Percentiles rank a stretch among this genome's conserved stretches.
Conservation (phyloP, 1,284 basidiomycete species). For the Ceratorhiza oryzae-sativae region DNA sequence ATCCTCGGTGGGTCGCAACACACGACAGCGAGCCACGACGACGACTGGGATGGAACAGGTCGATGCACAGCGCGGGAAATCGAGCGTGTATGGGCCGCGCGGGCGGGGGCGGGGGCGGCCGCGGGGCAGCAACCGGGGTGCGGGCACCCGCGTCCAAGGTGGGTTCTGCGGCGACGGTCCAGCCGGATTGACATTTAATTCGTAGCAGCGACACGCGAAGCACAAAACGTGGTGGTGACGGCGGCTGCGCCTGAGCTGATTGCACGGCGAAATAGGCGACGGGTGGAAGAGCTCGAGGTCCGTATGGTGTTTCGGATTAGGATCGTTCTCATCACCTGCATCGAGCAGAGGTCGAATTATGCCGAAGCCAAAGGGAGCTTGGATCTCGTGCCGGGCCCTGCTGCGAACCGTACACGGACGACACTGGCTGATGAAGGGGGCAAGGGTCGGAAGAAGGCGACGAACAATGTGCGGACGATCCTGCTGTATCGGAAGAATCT, state of each 20-base stretch:
- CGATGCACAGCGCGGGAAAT: not conserved
- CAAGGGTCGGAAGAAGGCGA: conserved; percentile 66
- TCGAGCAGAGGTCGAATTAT: conserved; percentile 74
- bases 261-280: conserved; percentile 73
- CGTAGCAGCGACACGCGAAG: conserved; percentile 54
- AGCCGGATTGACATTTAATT: not conserved
- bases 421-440: conserved; percentile 74
- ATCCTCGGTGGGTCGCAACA: not conserved
- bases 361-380: conserved; percentile 60
- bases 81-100: not conserved
- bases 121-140: not conserved
- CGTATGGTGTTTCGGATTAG: conserved; percentile 30
- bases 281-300: conserved; percentile 84
- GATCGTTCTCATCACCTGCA: not conserved
- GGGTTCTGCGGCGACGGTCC: conserved; percentile 7
- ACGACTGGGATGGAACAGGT: conserved; percentile 12
- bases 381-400: conserved; percentile 51
- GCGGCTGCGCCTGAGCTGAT: conserved; percentile 66
- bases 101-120: conserved; percentile 18
- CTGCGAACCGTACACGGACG: conserved; percentile 61
- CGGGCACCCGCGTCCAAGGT: conserved; percentile 27
- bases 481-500: conserved; percentile 81
- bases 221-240: conserved; percentile 48
- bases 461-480: conserved; percentile 76
- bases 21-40: not conserved